Conservation (phyloP, 805 yeast genomes). For the Nakazawaea pomicola region DNA sequence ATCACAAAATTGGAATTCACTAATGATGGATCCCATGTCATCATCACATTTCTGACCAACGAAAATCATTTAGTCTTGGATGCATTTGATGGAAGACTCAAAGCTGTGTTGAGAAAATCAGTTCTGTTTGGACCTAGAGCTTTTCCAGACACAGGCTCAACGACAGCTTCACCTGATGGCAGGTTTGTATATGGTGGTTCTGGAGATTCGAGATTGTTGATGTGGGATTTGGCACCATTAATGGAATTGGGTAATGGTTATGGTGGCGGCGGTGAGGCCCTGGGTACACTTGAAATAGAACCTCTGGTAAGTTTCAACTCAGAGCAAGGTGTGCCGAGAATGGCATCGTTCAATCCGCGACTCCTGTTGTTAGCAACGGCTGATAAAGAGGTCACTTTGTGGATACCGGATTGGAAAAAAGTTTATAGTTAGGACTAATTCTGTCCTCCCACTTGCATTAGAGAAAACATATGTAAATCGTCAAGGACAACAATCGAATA, state of each 20-base stretch:
- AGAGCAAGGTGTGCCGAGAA: constrained; percentile 34
- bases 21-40: constrained; percentile 63
- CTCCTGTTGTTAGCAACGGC: constrained; percentile 60
- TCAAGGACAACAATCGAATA: no score
- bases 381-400: constrained; percentile 44
- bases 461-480: no score
- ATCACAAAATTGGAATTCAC: constrained; percentile 68
- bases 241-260: background rate
- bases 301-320: constrained; percentile 18
- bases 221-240: constrained; percentile 41
- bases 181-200: constrained; percentile 55
- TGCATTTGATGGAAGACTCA: constrained; percentile 56
- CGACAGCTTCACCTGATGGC: constrained; percentile 66
- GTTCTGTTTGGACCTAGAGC: constrained; percentile 34
- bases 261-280: no score
- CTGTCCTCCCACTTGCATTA: no score
- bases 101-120: constrained; percentile 44
- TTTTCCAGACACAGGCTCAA: constrained; percentile 48
- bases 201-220: constrained; percentile 43
- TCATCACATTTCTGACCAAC: constrained; percentile 53
- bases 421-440: no score
- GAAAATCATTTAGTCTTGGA: constrained; percentile 58
- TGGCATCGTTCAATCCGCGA: constrained; percentile 58
- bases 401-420: constrained; percentile 30
- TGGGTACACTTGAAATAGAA: constrained; percentile 7